A percentile compares a stretch with the other conserved stretches of the same genome.
Evolutionary conservation across 768 basidiomycete species (phyloP).

Genomic region (Phlegmacium glaucopus): DNA sequence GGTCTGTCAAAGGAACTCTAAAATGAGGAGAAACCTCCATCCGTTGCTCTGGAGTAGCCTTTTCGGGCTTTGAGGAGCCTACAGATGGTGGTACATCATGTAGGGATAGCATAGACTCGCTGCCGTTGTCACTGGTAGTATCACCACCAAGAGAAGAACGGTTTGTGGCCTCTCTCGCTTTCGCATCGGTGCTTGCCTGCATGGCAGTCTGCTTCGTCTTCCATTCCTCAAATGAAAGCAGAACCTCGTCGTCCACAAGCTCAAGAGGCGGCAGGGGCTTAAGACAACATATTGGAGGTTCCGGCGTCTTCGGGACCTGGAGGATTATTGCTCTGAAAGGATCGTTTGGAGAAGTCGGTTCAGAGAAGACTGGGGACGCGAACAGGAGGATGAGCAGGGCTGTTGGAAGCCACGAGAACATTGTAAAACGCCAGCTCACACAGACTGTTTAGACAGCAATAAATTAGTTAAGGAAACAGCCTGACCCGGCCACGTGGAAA

Average conservation of each 20-base stretch:
- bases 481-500: no score
- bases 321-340: constrained; percentile 57
- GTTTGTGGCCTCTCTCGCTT: constrained; percentile 18
- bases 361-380: constrained; percentile 30
- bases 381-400: constrained; percentile 36
- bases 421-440: constrained; percentile 1
- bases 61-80: constrained; percentile 10
- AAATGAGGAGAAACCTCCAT: constrained; percentile 54
- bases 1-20: constrained; percentile 73
- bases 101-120: constrained; percentile 2
- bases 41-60: constrained; percentile 17
- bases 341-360: constrained; percentile 44
- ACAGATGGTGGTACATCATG: constrained; percentile 2
- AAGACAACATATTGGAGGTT: constrained; percentile 67
- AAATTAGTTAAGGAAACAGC: no score
- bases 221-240: constrained; percentile 89
- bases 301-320: constrained; percentile 44
- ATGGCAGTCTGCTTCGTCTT: constrained; percentile 59
- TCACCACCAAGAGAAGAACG: constrained; percentile 9
- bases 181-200: constrained; percentile 31
- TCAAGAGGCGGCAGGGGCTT: constrained; percentile 48
- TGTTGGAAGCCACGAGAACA: constrained; percentile 24
- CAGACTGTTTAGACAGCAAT: no score
- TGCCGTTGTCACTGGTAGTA: constrained; percentile 1
- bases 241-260: constrained; percentile 54